These are phyloP conservation scores for Lophium mytilinum DNA, from an alignment of 495 filamentous ascomycete species.

Conservation along the genomic window DNA sequence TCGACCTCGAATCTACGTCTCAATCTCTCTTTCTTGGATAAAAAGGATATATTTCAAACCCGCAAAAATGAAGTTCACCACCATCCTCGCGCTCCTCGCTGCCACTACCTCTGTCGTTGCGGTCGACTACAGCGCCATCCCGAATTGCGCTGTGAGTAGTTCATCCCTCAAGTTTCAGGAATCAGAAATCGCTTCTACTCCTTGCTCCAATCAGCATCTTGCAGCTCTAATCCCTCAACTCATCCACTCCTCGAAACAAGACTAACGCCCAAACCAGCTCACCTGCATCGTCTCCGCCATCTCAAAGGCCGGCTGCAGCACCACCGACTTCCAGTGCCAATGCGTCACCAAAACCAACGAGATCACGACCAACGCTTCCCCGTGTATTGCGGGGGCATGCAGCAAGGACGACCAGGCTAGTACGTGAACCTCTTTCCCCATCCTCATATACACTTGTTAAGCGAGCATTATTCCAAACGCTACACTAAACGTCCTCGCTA, in stretches of 20 bases:
- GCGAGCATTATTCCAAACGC: too few relatives aligned
- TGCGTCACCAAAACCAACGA: constrained; percentile 27
- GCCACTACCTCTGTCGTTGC: constrained; percentile 5
- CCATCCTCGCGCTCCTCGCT: constrained; percentile 10
- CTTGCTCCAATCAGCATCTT: too few relatives aligned
- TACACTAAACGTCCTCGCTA: too few relatives aligned
- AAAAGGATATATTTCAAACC: constrained; percentile 3
- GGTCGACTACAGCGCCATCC: constrained; percentile 9
- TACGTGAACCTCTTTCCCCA: constrained; percentile 12
- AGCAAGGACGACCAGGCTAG: constrained; percentile 14
- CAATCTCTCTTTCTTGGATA: background rate
- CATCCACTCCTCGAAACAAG: background rate
- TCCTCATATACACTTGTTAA: background rate
- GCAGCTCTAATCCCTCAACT: background rate
- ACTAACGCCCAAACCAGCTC: constrained; percentile 7
- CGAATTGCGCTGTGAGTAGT: constrained; percentile 19
- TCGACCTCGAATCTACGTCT: background rate
- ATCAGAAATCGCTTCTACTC: background rate
- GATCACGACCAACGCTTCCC: constrained; percentile 19
- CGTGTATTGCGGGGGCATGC: constrained; percentile 23
- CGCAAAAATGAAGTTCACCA: constrained; percentile 20
- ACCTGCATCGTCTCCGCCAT: constrained; percentile 28
- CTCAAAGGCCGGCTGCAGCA: constrained; percentile 18
- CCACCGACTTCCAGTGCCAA: constrained; percentile 28
- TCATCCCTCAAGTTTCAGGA: background rate